Base-by-base conservation (phyloP, 305 asterid genomes). In the Rubia tinctorum region DNA sequence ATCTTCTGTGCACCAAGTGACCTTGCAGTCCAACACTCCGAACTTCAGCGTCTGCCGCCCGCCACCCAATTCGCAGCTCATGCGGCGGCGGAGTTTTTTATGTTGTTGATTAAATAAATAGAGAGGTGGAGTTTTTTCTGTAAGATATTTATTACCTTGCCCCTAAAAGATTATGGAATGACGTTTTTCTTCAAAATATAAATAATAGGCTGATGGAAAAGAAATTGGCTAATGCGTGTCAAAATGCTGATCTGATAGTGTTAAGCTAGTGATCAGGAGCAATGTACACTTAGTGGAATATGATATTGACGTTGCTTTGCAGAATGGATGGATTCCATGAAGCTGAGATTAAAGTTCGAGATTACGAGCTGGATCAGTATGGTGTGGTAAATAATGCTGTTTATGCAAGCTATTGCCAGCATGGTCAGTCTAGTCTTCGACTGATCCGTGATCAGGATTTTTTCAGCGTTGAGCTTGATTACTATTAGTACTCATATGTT, bases 321-420 rank as follows among this genome's bases (percentile, higher is more conserved):
- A 95, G 96, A 79, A 88, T 87, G 90, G 75, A 51, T 23, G 82
- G 76, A 25, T 92, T 86, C 77, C 92, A 90, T 80, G 92, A 90
- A 73, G 77, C 90, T 45, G 96, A 90, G 81, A 86, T 92, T 69
- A 88, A 92, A 83, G 99, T 95, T 43, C 84, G 96, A 73, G 99
- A 95, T 84, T 92, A 89, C 51, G 99, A 92, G 78, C 82, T 92
- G 87, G 99, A 95, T 84, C 98, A 95, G 78, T 95, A 88, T 72
- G 97, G 95, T 7, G 99, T 95, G 45, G 97, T 95, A 65, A 95
- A 95, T 55, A 90, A 92, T 82, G 97, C 96, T 73, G 62, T 88
- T 71, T 92, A 89, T 76, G 92, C 97, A 71, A 88, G 90, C 78
- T 95, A 92, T 78, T 95, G 99, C 80, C 99, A 92, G 78, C 97